Conservation (phyloP, 306 rosid genomes). For the Ziziphus jujuba region DNA sequence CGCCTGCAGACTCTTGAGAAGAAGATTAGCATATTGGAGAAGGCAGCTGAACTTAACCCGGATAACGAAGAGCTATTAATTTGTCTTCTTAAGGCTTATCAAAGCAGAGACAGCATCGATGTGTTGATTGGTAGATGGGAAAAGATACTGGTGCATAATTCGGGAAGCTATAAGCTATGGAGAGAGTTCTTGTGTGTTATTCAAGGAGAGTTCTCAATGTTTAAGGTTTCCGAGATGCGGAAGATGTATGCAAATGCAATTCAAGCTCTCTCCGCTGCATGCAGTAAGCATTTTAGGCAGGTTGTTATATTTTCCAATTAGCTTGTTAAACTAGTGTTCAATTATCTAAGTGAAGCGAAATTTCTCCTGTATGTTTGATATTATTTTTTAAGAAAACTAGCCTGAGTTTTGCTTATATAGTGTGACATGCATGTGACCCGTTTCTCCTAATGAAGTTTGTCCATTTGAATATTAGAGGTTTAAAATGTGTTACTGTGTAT, state of each 20-base stretch:
- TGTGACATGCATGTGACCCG: too few relatives aligned
- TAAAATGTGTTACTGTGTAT: too few relatives aligned
- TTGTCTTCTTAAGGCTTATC: slow-evolving; percentile 78
- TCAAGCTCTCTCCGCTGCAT: slow-evolving; percentile 84
- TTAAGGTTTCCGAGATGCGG: slow-evolving; percentile 86
- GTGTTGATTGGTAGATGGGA: slow-evolving; percentile 81
- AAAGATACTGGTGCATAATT: slow-evolving; percentile 71
- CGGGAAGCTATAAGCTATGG: slow-evolving; percentile 79
- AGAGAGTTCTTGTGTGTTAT: slow-evolving; percentile 75
- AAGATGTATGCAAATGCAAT: slow-evolving; percentile 88
- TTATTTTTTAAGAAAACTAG: background rate
- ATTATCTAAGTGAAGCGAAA: background rate
- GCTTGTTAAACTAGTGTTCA: background rate
- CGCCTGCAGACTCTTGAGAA: slow-evolving; percentile 91
- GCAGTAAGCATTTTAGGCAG: slow-evolving; percentile 95
- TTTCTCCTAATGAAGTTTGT: too few relatives aligned
- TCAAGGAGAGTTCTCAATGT: slow-evolving; percentile 89
- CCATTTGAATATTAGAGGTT: too few relatives aligned
- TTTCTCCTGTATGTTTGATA: background rate
- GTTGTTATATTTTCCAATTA: slow-evolving; percentile 53
- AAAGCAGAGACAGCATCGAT: slow-evolving; percentile 75
- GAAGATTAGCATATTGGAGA: slow-evolving; percentile 94
- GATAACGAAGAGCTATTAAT: slow-evolving; percentile 78
- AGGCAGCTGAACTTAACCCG: slow-evolving; percentile 83
- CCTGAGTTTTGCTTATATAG: too few relatives aligned